A percentile compares a stretch with the other conserved stretches of the same genome.
Evolutionary conservation across 768 basidiomycete genomes (phyloP).

Genomic region (Lactarius sp.): DNA sequence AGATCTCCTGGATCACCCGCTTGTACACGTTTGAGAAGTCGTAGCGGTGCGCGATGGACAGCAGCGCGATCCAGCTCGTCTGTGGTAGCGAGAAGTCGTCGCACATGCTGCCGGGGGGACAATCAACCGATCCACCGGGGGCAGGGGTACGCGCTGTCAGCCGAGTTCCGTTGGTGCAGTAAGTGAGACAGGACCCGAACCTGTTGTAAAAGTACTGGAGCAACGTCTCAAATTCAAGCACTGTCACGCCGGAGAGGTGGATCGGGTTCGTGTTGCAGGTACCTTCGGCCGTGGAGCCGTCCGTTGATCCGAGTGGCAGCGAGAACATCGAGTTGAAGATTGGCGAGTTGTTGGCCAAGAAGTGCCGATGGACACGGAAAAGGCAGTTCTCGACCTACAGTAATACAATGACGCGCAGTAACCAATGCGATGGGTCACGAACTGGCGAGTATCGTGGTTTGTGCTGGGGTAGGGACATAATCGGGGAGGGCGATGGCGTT

Average conservation of each 20-base stretch:
- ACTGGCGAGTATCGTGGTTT: background rate
- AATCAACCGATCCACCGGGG: background rate
- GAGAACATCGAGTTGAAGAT: conserved; percentile 16
- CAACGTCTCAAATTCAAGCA: conserved; percentile 20
- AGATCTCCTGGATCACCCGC: conserved; percentile 15
- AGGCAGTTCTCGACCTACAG: conserved; percentile 15
- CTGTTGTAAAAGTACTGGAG: conserved; percentile 15
- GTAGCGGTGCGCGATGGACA: conserved; percentile 16
- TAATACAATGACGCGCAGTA: background rate
- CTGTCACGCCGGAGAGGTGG: conserved; percentile 12
- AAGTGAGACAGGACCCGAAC: background rate
- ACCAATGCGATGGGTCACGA: background rate
- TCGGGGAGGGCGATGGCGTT: too few species aligned
- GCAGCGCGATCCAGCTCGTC: conserved; percentile 12
- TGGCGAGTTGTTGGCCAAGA: conserved; percentile 18
- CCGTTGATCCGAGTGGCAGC: background rate
- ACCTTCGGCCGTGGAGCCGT: background rate
- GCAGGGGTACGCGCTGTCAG: background rate
- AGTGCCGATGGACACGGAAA: conserved; percentile 22
- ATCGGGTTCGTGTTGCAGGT: conserved; percentile 16
- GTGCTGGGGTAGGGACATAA: too few species aligned
- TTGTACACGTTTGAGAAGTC: conserved; percentile 14
- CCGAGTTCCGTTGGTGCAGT: background rate
- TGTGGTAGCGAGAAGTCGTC: conserved; percentile 13
- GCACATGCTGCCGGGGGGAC: conserved; percentile 6